phyloP scores from a whole-genome alignment of 1,284 basidiomycete species.

The Malassezia vespertilionis region DNA sequence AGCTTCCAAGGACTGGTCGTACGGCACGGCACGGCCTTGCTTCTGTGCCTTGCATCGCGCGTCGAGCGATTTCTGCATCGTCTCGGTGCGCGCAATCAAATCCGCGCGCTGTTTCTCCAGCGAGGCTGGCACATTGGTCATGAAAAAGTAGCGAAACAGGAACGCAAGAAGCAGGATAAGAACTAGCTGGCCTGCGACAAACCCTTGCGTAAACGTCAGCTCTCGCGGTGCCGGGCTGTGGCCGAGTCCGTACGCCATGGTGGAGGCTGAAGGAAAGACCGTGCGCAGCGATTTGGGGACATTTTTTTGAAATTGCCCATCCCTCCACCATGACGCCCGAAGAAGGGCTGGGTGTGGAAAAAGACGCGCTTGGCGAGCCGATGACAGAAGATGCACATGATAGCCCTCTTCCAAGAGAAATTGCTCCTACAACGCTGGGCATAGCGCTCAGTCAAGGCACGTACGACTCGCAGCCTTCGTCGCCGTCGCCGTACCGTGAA shows the following conservation, averaged over 20 bases:
- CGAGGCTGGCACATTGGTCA: conserved; percentile 48
- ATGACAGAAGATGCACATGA: too few relatives aligned
- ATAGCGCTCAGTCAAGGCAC: conserved; percentile 2
- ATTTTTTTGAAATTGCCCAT: too few relatives aligned
- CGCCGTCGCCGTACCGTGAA: neutral
- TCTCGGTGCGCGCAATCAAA: conserved; percentile 6
- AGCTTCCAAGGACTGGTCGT: conserved; percentile 35
- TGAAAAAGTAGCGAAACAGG: conserved; percentile 53
- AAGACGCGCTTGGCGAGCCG: too few relatives aligned
- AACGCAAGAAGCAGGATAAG: conserved; percentile 38
- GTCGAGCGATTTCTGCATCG: conserved; percentile 11
- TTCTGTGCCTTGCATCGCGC: conserved; percentile 4
- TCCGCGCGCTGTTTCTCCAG: conserved; percentile 22
- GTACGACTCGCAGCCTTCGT: neutral
- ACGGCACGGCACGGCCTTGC: conserved; percentile 22
- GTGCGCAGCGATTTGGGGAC: neutral
- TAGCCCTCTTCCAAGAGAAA: too few relatives aligned
- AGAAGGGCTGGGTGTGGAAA: too few relatives aligned
- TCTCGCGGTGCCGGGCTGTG: neutral
- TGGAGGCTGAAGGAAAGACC: neutral
- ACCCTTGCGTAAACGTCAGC: conserved; percentile 52
- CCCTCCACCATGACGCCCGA: too few relatives aligned
- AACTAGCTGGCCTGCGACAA: conserved; percentile 52
- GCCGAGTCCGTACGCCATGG: neutral
- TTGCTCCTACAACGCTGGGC: too few relatives aligned